Evolutionary conservation across 257 asterid species (phyloP).

Genomic region (Eucommia ulmoides): DNA sequence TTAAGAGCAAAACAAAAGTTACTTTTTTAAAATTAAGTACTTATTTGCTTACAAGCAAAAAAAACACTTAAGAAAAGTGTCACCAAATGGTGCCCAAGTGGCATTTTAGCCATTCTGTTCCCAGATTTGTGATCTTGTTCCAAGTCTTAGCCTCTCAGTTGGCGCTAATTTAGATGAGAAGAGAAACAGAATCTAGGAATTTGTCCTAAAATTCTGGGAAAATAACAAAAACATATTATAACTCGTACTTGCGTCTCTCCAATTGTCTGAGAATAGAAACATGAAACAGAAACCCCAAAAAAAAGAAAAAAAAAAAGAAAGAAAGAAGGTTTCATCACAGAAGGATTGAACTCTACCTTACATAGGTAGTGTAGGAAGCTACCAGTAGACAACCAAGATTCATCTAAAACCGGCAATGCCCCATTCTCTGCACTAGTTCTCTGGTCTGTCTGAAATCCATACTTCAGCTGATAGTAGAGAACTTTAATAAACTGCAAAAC

Average conservation of each 20-base stretch:
- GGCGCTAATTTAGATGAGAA: background rate
- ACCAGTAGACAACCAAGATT: conserved; percentile 81
- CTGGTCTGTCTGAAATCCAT: conserved; percentile 56
- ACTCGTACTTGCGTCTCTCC: background rate
- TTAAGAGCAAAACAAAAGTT: no score
- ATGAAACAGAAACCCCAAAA: no score
- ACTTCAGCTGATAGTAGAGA: conserved; percentile 59
- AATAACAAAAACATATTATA: no score
- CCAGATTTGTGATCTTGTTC: no score
- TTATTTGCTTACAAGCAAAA: no score
- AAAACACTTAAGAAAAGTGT: no score
- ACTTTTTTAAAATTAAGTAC: no score
- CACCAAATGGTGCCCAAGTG: no score
- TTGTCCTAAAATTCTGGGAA: background rate
- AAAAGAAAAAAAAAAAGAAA: no score
- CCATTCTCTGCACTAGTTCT: conserved; percentile 31
- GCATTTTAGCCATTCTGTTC: no score
- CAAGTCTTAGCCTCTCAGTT: no score
- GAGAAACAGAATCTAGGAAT: background rate
- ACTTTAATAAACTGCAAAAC: conserved; percentile 63
- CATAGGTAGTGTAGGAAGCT: conserved; percentile 77
- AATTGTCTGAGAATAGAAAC: background rate
- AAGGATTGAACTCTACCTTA: conserved; percentile 36
- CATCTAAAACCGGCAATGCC: conserved; percentile 51
- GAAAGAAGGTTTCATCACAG: background rate